Evolutionary conservation across 2,329 filamentous ascomycete genomes (phyloP).

Genomic region (Fusarium sublunatum): DNA sequence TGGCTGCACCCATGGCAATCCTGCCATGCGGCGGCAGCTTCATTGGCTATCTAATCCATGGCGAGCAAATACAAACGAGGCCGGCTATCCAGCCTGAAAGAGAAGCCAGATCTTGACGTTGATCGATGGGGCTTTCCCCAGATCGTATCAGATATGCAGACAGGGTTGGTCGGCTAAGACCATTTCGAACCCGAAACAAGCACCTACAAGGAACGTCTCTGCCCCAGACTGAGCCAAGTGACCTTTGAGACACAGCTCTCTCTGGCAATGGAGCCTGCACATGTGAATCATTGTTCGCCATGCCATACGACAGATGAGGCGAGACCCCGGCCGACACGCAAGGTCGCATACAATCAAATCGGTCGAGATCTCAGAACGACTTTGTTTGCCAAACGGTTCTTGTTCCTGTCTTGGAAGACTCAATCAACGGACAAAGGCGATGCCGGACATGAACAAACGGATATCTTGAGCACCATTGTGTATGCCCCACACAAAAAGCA

Average conservation of each 20-base stretch:
- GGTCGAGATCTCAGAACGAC: not conserved
- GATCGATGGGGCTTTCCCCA: conserved; percentile 31
- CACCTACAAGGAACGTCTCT: conserved; percentile 14
- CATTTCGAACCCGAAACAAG: conserved; percentile 19
- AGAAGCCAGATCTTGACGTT: conserved; percentile 32
- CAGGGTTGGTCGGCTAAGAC: conserved; percentile 18
- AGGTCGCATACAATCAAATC: conserved; percentile 18
- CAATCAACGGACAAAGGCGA: conserved; percentile 13
- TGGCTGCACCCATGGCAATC: conserved; percentile 26
- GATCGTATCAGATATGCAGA: conserved; percentile 26
- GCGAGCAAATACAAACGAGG: conserved; percentile 23
- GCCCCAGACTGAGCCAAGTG: conserved; percentile 1
- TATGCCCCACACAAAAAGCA: conserved; percentile 20
- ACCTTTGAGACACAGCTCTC: conserved; percentile 13
- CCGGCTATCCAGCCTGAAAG: conserved; percentile 9
- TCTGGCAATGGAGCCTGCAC: conserved; percentile 4
- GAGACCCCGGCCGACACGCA: conserved; percentile 23
- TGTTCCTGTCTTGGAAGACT: conserved; percentile 18
- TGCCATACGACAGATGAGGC: conserved; percentile 23
- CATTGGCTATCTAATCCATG: conserved; percentile 12
- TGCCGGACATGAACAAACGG: conserved; percentile 26
- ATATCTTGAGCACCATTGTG: conserved; percentile 8
- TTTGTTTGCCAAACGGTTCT: conserved; percentile 31
- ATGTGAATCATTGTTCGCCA: conserved; percentile 12
- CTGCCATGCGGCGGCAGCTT: conserved; percentile 30